Evolutionary conservation across 495 filamentous ascomycete genomes (phyloP), one percentile per base, ranked within the genome.

Genomic region (Emericellopsis terricola): DNA sequence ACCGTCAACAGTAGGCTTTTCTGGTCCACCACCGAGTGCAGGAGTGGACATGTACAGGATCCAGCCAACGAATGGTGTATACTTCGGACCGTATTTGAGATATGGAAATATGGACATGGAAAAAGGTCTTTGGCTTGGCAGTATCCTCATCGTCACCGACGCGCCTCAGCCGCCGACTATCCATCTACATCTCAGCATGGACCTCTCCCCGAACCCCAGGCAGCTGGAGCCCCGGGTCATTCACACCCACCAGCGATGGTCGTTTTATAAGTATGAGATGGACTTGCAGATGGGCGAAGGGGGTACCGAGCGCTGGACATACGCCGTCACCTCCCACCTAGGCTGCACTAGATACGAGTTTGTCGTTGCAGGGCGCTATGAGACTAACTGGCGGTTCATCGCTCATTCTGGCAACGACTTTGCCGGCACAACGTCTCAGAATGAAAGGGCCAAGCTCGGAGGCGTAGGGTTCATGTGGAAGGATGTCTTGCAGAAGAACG

Each of bases 41-140:
- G 89, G 89, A 2, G 74, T 97, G 3, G 85, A 92, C 37, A 62
- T 91, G 56, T 97, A 92, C 58, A 93, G 89, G 46, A 70, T 93
- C 31, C 73, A 76, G 29, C 85, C 89, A 3, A 91, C 82, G 2
- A 97, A 97, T 39, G 86, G 85, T n/a, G 89, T 96, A 11, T 97
- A 96, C 51, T 96, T 97, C 52, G 89, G 89, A 1, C 89, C 89
- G 0, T 96, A 94, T 50, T 64, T 97, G 28, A 65, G 86, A 40
- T 97, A 97, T 47, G 81, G 82, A 3, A 97, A 97, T 47, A 94
- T 97, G 86, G 81, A 97, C 38, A 45, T 94, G 21, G 86, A 94
- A 48, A 76, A 74, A 44, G 89, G 91, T 2, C 42, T 86, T 20
- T 97, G 89, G 89, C 55, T 87, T 8, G 85, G 84, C 8, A 68